A percentile compares a stretch with the other conserved stretches of the same genome.
Conservation (phyloP, 768 basidiomycete genomes). For the Rhodotorula babjevae region DNA sequence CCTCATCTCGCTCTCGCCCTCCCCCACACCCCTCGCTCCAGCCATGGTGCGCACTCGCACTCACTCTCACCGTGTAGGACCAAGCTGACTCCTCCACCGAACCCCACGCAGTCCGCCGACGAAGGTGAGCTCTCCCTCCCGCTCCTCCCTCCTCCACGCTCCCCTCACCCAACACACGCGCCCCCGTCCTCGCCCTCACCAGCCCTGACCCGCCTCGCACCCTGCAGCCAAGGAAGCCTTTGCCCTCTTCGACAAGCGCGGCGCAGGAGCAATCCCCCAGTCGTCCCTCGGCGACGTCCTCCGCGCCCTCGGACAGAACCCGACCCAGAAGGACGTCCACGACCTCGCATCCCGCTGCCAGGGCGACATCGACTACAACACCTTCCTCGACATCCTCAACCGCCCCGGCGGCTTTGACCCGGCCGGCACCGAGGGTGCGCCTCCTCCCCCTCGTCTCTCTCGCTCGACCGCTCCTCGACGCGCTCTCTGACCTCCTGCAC, state of each 20-base stretch:
- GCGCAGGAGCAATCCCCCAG: conserved; percentile 80
- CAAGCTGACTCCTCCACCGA: neutral
- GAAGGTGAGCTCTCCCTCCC: conserved; percentile 14
- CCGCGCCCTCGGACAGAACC: conserved; percentile 92
- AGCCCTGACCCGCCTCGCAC: neutral
- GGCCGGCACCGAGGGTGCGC: conserved; percentile 83
- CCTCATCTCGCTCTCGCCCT: no score
- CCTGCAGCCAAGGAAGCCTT: conserved; percentile 54
- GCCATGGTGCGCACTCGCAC: neutral
- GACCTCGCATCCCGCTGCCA: conserved; percentile 61
- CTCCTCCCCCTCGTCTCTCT: conserved; percentile 5
- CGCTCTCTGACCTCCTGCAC: neutral
- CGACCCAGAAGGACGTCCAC: conserved; percentile 95
- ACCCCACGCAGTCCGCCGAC: conserved; percentile 8
- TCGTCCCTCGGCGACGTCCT: conserved; percentile 87
- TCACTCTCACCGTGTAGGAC: no score
- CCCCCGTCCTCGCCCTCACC: neutral
- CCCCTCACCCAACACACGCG: neutral
- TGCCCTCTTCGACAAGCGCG: conserved; percentile 95
- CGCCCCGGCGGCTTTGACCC: conserved; percentile 96
- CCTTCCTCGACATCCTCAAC: conserved; percentile 85
- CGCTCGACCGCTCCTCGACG: neutral
- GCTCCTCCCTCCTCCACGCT: neutral
- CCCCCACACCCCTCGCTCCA: neutral
- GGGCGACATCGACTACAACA: conserved; percentile 82